Base-by-base conservation (phyloP, 2,329 filamentous ascomycete species). In the Penicillium paneum region DNA sequence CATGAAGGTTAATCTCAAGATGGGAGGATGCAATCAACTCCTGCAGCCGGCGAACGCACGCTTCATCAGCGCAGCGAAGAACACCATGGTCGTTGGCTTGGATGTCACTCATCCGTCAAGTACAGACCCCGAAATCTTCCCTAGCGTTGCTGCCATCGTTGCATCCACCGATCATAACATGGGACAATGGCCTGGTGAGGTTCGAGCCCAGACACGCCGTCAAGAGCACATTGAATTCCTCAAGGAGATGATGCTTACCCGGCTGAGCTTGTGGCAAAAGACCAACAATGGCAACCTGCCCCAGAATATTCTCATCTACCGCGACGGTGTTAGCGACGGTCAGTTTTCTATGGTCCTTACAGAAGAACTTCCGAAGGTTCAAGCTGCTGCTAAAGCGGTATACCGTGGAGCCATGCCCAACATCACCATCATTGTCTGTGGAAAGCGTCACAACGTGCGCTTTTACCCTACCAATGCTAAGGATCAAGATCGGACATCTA, bases 71-170 rank as follows among this genome's bases (percentile, higher is more conserved):
- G 78, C 85, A 24, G 82, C 81, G 1, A 85, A 85, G 64, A 94
- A 15, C 15, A 49, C 90, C 0, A 96, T 96, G 85, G 74, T 96
- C 1, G 83, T 94, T 11, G 91, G 91, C 0, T 86, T 93, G 61
- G 91, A 96, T 66, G 91, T 96, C 1, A 94, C 90, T 0, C 91
- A 96, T 67, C 91, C 91, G 0, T 91, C 90, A 19, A 80, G 83
- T 0, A 81, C 80, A 0, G 84, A 80, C 7, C 68, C 75, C 0
- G 72, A 77, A 0, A 70, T 67, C 0, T 82, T 87, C 0, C 90
- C 89, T 1, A 93, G 89, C 68, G 79, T 95, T 53, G 90, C 90
- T 8, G 88, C 84, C 0, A 82, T 96, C 40, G 91, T 96, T 12
- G 84, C 89, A 0, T 93, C 85, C 52, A 71, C 87, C 8, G 87